phyloP scores from a whole-genome alignment of 225 moss, liverwort and hornwort genomes.

The Thuidium tamariscinum region DNA sequence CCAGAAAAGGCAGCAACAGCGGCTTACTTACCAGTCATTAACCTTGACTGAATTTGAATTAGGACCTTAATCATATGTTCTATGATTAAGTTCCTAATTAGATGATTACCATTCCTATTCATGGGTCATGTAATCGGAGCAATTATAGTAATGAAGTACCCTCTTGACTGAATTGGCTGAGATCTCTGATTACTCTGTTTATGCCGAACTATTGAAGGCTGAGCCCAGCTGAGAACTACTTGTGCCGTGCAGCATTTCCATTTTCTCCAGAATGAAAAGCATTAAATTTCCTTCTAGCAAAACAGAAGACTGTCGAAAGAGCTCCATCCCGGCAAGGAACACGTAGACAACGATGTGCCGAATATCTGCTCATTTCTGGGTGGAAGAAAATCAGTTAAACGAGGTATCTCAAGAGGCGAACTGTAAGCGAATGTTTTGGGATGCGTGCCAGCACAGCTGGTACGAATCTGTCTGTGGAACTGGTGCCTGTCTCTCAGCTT shows the following conservation, averaged over 20 bases:
- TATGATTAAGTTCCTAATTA: not conserved
- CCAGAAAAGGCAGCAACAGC: not conserved
- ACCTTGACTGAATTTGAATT: not conserved
- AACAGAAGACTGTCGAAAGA: not conserved
- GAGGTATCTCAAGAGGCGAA: not conserved
- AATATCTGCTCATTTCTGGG: not conserved
- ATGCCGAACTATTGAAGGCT: not conserved
- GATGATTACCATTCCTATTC: not conserved
- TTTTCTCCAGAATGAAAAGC: not conserved
- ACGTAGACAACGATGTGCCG: not conserved
- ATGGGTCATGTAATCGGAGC: not conserved
- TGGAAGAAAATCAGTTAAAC: not conserved
- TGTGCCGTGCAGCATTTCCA: not conserved
- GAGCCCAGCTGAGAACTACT: not conserved
- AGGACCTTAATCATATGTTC: not conserved
- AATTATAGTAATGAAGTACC: not conserved
- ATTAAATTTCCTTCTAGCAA: not conserved
- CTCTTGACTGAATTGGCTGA: not conserved
- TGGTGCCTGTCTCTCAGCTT: not conserved
- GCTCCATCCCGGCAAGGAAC: not conserved
- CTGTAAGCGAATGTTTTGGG: not conserved
- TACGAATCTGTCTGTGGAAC: not conserved
- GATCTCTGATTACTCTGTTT: not conserved
- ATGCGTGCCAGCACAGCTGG: not conserved
- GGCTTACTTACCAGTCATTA: not conserved